Percentiles rank a stretch among this genome's conserved stretches.
Evolutionary conservation across 306 rosid species (phyloP).

Genomic region (Erythrophleum fordii): DNA sequence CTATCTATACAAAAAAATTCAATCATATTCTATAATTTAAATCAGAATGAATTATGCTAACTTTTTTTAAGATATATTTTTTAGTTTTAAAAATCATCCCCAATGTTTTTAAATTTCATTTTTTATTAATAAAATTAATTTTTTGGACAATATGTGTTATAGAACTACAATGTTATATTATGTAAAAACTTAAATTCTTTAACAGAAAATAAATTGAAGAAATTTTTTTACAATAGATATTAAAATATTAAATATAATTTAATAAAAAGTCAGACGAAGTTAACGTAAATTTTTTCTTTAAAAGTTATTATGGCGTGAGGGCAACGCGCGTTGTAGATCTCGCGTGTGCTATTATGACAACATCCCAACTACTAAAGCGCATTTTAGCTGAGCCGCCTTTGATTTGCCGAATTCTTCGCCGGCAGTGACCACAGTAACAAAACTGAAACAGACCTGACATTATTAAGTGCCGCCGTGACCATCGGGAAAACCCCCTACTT

Average conservation of each 20-base stretch:
- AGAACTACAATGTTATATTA: no score
- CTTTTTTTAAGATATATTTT: no score
- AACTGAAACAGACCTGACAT: not conserved
- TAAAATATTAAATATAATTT: not conserved
- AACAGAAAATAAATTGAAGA: no score
- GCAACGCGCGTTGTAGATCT: constrained; percentile 8
- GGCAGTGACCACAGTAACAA: not conserved
- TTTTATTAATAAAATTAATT: no score
- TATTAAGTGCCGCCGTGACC: not conserved
- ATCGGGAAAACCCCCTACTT: not conserved
- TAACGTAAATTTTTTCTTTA: not conserved
- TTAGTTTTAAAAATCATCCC: no score
- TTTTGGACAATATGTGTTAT: no score
- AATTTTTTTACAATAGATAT: no score
- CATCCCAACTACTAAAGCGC: not conserved
- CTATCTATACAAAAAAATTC: no score
- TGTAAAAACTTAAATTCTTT: no score
- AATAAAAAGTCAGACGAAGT: not conserved
- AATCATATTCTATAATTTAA: not conserved
- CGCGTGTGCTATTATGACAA: not conserved
- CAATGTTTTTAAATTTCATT: no score
- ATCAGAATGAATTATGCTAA: no score
- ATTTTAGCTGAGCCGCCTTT: constrained; percentile 6
- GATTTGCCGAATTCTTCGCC: not conserved
- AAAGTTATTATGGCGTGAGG: not conserved